Percentiles rank a stretch among this genome's conserved stretches.
Evolutionary conservation across 257 asterid species (phyloP).

Genomic region (Paraleonurus japonicus): DNA sequence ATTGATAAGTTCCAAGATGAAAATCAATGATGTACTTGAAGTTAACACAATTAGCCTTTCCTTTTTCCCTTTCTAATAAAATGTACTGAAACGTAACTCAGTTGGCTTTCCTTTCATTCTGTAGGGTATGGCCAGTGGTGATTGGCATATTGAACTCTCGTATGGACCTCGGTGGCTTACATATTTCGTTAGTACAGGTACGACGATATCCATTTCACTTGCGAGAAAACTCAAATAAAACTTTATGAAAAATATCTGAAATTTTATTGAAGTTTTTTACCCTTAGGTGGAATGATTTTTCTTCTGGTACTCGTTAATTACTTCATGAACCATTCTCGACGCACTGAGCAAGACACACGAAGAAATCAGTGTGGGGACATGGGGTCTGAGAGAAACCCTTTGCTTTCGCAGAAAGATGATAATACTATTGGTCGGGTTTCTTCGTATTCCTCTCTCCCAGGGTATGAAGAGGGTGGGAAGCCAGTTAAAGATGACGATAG

Average conservation of each 20-base stretch:
- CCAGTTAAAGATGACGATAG: conserved; percentile 42
- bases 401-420: conserved; percentile 59
- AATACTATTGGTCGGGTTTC: conserved; percentile 46
- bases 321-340: conserved; percentile 30
- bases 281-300: conserved; percentile 54
- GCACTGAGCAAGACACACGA: conserved; percentile 27
- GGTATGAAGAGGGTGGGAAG: conserved; percentile 40
- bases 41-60: not conserved
- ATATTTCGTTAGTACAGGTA: conserved; percentile 64
- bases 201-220: conserved; percentile 20
- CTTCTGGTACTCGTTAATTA: conserved; percentile 43
- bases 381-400: conserved; percentile 51
- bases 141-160: conserved; percentile 53
- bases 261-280: conserved; percentile 16
- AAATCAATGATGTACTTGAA: not conserved
- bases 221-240: not conserved
- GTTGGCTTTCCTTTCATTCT: not conserved
- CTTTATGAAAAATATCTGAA: conserved; percentile 1
- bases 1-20: not conserved
- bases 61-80: not conserved
- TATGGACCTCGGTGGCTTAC: conserved; percentile 76
- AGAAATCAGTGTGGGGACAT: conserved; percentile 31
- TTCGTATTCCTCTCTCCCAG: conserved; percentile 55
- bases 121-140: conserved; percentile 47
- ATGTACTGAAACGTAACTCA: not conserved